Base-by-base conservation (phyloP, 176 grass and related monocot genomes). In the Lolium rigidum region DNA sequence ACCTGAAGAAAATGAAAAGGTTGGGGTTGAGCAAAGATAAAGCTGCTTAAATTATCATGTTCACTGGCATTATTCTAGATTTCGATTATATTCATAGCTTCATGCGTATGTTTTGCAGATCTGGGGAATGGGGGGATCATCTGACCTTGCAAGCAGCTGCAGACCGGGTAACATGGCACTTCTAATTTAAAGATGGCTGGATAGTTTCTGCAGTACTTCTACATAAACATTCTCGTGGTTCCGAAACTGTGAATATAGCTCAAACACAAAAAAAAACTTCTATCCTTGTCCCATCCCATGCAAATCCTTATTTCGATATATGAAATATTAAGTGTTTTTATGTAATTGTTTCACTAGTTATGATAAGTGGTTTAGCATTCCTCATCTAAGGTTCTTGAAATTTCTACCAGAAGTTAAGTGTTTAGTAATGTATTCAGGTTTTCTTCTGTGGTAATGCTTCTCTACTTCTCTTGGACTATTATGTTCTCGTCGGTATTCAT, bases 1-100 rank as follows among this genome's bases (percentile, higher is more conserved):
- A 96, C 73, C 76, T 99, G 88, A 94, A 96, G 88, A 88, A 73
- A 83, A 95, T 99, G 92, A 96, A 96, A 94, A 99, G 97, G 97
- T 99, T 83, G 52, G 48, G 11, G 69, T 64, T 80, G 31, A 85
- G 11, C 80, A 64, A 20, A 62, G 9, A 86, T 69, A 72, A 17
- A 57, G 79, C 25, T 61, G 0, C 79, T 67, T 75, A 51, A 51
- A 52, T 75, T 25, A 80, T 24, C 15, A 58, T 88, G 38, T 24
- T 79, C 10, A 78, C 16, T 17, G 55, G 63, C 16, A 38, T 5
- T 70, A 2, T 15, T 63, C 72, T 80, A 57, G 22, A 52, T 83
- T 65, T 74, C 17, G 14, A 77, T 37, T 61, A 28, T 79, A 78
- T 44, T 48, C 49, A 20, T 59, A 79, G 17, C 47, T 77, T 88